A percentile compares a stretch with the other conserved stretches of the same genome.
Evolutionary conservation across 2,329 filamentous ascomycete species (phyloP).

Genomic region (Sporothrix mexicana): DNA sequence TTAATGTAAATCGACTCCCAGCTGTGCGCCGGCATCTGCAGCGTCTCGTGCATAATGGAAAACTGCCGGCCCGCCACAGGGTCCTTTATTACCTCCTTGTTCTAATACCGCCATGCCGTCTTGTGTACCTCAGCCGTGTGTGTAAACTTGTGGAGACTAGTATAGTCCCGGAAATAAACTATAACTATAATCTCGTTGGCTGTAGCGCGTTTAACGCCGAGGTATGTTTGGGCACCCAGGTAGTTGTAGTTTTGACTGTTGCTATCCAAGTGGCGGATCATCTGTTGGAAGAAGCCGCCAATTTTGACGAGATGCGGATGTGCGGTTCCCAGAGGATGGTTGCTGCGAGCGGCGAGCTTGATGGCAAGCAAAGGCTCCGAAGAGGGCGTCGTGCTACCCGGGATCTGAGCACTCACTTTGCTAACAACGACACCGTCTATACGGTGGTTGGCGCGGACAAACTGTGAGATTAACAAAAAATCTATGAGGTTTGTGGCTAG

Average conservation of each 20-base stretch:
- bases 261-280: constrained; percentile 7
- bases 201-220: constrained; percentile 4
- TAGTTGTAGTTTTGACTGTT: constrained; percentile 7
- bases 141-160: not conserved
- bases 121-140: not conserved
- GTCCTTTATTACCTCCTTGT: not conserved
- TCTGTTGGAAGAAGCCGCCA: not conserved
- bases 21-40: not conserved
- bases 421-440: not conserved
- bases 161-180: constrained; percentile 1
- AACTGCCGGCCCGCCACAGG: constrained; percentile 3
- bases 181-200: constrained; percentile 15
- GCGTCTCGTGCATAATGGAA: not conserved
- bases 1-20: not conserved
- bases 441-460: too few species aligned
- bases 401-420: constrained; percentile 12
- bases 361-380: constrained; percentile 3
- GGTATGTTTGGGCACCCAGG: constrained; percentile 4
- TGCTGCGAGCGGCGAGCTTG: constrained; percentile 22
- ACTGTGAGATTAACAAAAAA: too few species aligned
- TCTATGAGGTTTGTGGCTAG: too few species aligned
- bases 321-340: not conserved
- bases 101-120: constrained; percentile 2
- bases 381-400: not conserved
- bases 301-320: constrained; percentile 17